These are phyloP conservation scores for Paramicrosporidium saccamoebae DNA, from an alignment of 371 early-diverging fungal species.

Conservation along the genomic window DNA sequence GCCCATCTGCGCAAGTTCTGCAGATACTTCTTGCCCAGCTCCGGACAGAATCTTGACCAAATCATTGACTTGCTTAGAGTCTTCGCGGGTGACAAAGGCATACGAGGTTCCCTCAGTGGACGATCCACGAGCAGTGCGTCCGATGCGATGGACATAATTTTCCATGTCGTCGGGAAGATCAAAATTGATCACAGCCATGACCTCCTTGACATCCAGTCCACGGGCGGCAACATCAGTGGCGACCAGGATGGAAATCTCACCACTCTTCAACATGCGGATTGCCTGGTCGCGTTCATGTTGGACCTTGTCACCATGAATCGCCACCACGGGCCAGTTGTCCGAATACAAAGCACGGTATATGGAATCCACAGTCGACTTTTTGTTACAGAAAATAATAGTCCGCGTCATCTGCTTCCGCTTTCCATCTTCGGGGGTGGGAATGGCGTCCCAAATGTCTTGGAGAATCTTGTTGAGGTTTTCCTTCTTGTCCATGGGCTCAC, in stretches of 20 bases:
- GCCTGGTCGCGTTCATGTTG: constrained; percentile 83
- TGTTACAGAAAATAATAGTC: constrained; percentile 1
- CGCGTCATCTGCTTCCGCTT: background rate
- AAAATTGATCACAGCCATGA: constrained; percentile 90
- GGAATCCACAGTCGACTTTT: constrained; percentile 31
- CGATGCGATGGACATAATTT: constrained; percentile 75
- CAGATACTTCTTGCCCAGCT: no score
- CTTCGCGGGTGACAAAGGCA: constrained; percentile 73
- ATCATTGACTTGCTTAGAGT: no score
- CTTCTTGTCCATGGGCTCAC: constrained; percentile 56
- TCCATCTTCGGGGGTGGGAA: constrained; percentile 1
- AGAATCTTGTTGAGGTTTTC: constrained; percentile 64
- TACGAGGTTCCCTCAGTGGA: constrained; percentile 65
- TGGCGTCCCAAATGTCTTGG: constrained; percentile 16
- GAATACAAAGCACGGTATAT: no score
- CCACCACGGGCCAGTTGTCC: no score
- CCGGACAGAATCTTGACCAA: no score
- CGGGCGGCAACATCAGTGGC: constrained; percentile 97
- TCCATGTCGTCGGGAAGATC: constrained; percentile 89
- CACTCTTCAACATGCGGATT: constrained; percentile 33
- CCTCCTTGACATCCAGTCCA: constrained; percentile 84
- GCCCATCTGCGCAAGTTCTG: no score
- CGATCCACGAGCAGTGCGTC: constrained; percentile 86
- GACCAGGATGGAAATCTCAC: constrained; percentile 39
- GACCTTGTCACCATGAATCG: constrained; percentile 90